Conservation (phyloP, 2,329 filamentous ascomycete genomes). For the Podosphaera fusca region DNA sequence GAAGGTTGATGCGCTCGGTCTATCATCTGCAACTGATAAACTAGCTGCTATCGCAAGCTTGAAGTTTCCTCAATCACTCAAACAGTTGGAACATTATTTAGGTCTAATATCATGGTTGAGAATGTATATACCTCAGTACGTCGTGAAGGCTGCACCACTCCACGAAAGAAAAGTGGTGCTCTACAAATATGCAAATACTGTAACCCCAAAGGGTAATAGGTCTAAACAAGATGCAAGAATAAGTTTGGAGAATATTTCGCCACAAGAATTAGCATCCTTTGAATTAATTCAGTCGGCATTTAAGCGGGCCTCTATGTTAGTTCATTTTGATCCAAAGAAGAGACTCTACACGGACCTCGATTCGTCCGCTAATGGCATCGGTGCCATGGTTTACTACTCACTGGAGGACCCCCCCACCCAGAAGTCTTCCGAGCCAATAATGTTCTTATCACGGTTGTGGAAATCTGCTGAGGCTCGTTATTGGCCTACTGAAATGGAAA, state of each 20-base stretch:
- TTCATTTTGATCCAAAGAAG: too few species aligned
- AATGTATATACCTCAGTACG: background rate
- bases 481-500: background rate
- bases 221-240: background rate
- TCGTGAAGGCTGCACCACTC: background rate
- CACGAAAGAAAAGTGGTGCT: background rate
- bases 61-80: background rate
- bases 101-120: background rate
- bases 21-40: background rate
- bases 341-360: background rate
- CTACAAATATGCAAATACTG: background rate
- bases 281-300: background rate
- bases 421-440: background rate
- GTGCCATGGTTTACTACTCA: background rate
- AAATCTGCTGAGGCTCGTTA: background rate
- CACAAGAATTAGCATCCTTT: background rate
- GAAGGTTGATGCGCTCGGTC: background rate
- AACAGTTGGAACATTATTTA: background rate
- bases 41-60: too few species aligned
- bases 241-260: background rate
- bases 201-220: background rate
- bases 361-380: background rate
- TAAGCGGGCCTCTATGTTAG: too few species aligned
- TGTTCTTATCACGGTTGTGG: background rate
- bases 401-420: background rate